Evolutionary conservation across 2,329 filamentous ascomycete species (phyloP).

Genomic region (Stemphylium lycopersici): DNA sequence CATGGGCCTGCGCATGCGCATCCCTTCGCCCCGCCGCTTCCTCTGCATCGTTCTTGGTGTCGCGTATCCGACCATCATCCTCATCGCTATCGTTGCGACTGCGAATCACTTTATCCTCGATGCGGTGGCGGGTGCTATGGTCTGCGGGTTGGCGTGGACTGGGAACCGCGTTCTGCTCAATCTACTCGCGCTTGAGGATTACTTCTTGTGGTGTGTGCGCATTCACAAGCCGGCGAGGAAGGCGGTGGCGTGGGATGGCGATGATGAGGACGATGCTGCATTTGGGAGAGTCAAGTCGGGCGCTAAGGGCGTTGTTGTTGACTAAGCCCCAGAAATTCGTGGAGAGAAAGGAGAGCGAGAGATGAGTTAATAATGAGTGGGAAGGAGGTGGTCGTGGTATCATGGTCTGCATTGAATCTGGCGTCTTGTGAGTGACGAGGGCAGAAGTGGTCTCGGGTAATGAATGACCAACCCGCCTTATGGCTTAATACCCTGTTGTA

Average conservation of each 20-base stretch:
- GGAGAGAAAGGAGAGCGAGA: too few species aligned
- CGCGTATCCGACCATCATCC: slow-evolving; percentile 68
- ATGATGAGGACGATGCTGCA: slow-evolving; percentile 23
- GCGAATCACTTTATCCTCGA: slow-evolving; percentile 77
- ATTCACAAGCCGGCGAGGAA: slow-evolving; percentile 66
- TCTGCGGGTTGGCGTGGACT: slow-evolving; percentile 69
- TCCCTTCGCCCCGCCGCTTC: slow-evolving; percentile 60
- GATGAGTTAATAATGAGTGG: too few species aligned
- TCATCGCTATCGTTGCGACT: slow-evolving; percentile 72
- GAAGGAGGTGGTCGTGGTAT: too few species aligned
- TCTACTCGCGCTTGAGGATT: slow-evolving; percentile 69
- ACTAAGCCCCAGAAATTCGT: too few species aligned
- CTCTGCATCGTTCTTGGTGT: slow-evolving; percentile 61
- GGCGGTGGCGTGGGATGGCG: slow-evolving; percentile 22
- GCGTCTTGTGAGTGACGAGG: too few species aligned
- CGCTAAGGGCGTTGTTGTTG: slow-evolving; percentile 26
- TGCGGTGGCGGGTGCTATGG: slow-evolving; percentile 69
- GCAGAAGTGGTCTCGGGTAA: too few species aligned
- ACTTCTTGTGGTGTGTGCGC: slow-evolving; percentile 66
- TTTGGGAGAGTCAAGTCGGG: slow-evolving; percentile 11
- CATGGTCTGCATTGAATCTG: too few species aligned
- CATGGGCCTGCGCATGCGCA: slow-evolving; percentile 41
- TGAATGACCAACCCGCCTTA: too few species aligned
- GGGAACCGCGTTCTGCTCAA: slow-evolving; percentile 64
- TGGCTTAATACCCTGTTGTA: too few species aligned